phyloP scores from a whole-genome alignment of 768 basidiomycete species.

The Tephrocybe sp. region DNA sequence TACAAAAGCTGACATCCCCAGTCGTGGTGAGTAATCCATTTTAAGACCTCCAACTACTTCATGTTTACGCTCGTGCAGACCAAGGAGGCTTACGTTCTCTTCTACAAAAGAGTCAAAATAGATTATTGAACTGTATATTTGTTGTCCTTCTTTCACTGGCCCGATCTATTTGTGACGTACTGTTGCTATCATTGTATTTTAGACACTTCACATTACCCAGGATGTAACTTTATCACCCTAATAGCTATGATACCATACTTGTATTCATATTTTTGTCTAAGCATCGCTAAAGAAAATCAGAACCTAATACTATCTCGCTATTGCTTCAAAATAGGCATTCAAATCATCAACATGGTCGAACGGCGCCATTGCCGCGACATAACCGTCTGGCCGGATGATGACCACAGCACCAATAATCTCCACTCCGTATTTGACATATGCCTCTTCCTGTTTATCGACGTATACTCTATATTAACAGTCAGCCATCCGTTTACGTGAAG shows the following conservation, averaged over 20 bases:
- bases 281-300: not conserved
- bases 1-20: conserved; percentile 27
- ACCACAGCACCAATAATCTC: conserved; percentile 46
- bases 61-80: conserved; percentile 25
- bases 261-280: conserved; percentile 1
- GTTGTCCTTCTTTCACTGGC: conserved; percentile 18
- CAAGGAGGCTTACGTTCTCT: conserved; percentile 77
- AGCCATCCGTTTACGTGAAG: not conserved
- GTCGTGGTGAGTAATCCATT: conserved; percentile 75
- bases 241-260: conserved; percentile 13
- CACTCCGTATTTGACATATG: conserved; percentile 59
- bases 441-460: conserved; percentile 58
- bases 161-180: conserved; percentile 13
- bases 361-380: conserved; percentile 57
- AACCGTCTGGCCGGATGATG: conserved; percentile 65
- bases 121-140: conserved; percentile 30
- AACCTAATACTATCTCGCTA: conserved; percentile 28
- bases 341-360: conserved; percentile 41
- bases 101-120: conserved; percentile 69
- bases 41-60: not conserved
- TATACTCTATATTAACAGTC: conserved; percentile 44
- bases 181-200: conserved; percentile 21
- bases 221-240: conserved; percentile 19
- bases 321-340: conserved; percentile 47
- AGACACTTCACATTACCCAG: conserved; percentile 20